These are phyloP conservation scores for Capsicum chinense DNA, from an alignment of 257 asterid genomes.

Conservation along the genomic window DNA sequence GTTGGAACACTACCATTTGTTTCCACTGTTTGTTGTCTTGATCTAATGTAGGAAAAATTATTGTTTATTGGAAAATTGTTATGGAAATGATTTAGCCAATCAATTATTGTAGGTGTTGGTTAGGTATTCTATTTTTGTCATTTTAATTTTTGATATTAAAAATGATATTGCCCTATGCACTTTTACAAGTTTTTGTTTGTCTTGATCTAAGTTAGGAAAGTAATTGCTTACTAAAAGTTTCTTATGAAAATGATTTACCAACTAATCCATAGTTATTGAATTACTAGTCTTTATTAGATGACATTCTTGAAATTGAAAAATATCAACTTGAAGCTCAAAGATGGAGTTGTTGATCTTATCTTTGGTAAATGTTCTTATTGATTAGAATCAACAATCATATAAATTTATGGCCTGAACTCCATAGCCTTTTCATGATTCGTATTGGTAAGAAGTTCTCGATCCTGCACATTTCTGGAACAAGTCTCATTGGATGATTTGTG, in stretches of 20 bases:
- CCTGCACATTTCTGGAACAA: background rate
- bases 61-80: background rate
- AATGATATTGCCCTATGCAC: background rate
- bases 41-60: background rate
- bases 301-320: background rate
- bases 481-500: background rate
- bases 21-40: slow-evolving; percentile 6
- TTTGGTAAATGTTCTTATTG: background rate
- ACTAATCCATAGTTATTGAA: background rate
- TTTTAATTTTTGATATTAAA: background rate
- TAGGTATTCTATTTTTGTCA: background rate
- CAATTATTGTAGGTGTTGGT: background rate
- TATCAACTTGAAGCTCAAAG: background rate
- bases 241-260: slow-evolving; percentile 7
- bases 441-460: background rate
- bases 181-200: background rate
- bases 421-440: background rate
- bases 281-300: background rate
- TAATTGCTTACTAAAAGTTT: background rate
- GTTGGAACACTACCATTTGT: background rate
- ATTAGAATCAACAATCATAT: background rate
- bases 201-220: background rate
- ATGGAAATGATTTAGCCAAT: background rate
- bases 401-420: background rate
- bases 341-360: background rate